Conservation (phyloP, 352 stramenopile genomes). For the Pythium coloratum region DNA sequence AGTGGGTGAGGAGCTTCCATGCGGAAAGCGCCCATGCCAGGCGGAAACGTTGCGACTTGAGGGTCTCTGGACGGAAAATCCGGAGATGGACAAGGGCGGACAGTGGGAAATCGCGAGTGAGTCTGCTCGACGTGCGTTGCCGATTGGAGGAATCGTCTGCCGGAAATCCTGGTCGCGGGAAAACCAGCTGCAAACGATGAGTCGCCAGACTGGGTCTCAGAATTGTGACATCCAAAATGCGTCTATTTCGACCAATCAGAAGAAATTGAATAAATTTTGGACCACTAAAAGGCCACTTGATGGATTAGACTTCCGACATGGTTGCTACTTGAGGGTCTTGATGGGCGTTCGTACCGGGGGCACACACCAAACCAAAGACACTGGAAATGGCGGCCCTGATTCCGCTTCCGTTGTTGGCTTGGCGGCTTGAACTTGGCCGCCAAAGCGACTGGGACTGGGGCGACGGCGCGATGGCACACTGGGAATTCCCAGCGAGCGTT, state of each 20-base stretch:
- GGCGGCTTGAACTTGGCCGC: slow-evolving; percentile 10
- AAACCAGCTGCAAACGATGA: neutral
- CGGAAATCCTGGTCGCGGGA: neutral
- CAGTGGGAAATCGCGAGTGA: neutral
- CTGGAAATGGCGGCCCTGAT: neutral
- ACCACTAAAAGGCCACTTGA: neutral
- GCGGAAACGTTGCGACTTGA: neutral
- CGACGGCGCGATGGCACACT: neutral
- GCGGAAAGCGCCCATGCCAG: neutral
- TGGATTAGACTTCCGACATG: slow-evolving; percentile 10
- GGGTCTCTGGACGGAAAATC: neutral
- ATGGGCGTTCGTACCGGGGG: slow-evolving; percentile 4
- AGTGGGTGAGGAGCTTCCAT: neutral
- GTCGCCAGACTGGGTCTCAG: neutral
- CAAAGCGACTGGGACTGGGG: neutral
- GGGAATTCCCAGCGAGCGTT: neutral
- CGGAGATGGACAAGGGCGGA: neutral
- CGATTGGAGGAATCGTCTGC: neutral
- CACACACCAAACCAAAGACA: slow-evolving; percentile 24
- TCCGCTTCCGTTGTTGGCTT: neutral
- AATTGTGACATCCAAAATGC: neutral
- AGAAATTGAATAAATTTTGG: neutral
- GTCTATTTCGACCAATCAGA: slow-evolving; percentile 3
- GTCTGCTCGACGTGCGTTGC: neutral
- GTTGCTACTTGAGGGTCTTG: slow-evolving; percentile 18